These are phyloP conservation scores for Vigna hirtella DNA, from an alignment of 306 rosid species.

Conservation along the genomic window DNA sequence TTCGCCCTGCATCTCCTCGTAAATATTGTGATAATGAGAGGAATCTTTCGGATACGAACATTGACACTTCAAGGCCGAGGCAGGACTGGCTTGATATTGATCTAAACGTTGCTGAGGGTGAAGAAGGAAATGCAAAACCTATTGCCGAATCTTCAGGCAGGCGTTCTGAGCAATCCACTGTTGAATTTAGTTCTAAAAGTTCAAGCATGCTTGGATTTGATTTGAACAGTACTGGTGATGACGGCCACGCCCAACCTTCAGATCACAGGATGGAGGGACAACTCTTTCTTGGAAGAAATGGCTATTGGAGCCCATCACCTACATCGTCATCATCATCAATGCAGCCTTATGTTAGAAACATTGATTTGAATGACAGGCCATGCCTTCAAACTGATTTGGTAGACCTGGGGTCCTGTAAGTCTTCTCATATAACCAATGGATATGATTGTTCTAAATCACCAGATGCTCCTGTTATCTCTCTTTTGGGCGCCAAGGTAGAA, in stretches of 20 bases:
- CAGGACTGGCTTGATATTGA: slow-evolving; percentile 76
- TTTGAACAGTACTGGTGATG: slow-evolving; percentile 78
- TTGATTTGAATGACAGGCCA: slow-evolving; percentile 95
- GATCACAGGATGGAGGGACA: slow-evolving; percentile 66
- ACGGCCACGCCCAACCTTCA: slow-evolving; percentile 61
- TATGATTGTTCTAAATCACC: slow-evolving; percentile 52
- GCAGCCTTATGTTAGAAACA: slow-evolving; percentile 86
- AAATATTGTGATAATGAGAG: slow-evolving; percentile 63
- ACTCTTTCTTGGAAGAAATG: slow-evolving; percentile 56
- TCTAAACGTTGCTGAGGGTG: slow-evolving; percentile 79
- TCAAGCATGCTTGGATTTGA: slow-evolving; percentile 77
- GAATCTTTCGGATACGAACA: slow-evolving; percentile 67
- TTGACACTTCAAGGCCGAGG: slow-evolving; percentile 81
- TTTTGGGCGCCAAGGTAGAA: slow-evolving; percentile 88
- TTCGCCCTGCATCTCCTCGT: slow-evolving; percentile 93
- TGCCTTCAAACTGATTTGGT: slow-evolving; percentile 64
- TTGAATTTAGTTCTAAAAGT: slow-evolving; percentile 69
- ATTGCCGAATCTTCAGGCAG: slow-evolving; percentile 61
- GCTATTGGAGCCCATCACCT: slow-evolving; percentile 78
- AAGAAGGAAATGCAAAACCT: slow-evolving; percentile 67
- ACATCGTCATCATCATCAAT: slow-evolving; percentile 85
- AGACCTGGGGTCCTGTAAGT: slow-evolving; percentile 60
- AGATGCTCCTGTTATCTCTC: slow-evolving; percentile 82
- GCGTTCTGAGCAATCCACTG: slow-evolving; percentile 75
- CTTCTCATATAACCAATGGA: slow-evolving; percentile 46